These are phyloP conservation scores for Senna siamea DNA, from an alignment of 306 rosid genomes.

Conservation along the genomic window DNA sequence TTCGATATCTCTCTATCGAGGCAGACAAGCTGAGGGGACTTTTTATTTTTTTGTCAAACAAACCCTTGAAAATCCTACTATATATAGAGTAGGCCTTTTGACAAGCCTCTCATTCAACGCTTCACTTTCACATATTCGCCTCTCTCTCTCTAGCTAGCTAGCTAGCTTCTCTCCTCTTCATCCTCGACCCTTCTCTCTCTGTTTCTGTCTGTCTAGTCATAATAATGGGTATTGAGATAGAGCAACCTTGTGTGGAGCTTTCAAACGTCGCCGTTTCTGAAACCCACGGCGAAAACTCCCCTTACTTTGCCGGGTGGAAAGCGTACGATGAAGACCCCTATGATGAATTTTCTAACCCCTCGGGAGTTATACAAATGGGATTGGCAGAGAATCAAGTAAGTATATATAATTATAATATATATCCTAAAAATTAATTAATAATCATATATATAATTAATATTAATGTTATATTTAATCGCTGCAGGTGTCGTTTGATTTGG, in stretches of 20 bases:
- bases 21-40: constrained; percentile 35
- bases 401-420: too few species aligned
- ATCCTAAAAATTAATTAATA: too few species aligned
- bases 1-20: constrained; percentile 47
- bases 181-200: too few species aligned
- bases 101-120: constrained; percentile 57
- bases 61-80: background rate
- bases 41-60: too few species aligned
- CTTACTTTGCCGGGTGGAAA: constrained; percentile 98
- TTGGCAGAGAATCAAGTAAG: constrained; percentile 95
- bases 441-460: too few species aligned
- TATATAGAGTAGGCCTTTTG: constrained; percentile 41
- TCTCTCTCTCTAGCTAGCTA: constrained; percentile 9
- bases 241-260: constrained; percentile 57
- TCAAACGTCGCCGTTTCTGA: constrained; percentile 75
- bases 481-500: constrained; percentile 90
- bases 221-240: constrained; percentile 67
- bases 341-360: constrained; percentile 61
- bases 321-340: constrained; percentile 89
- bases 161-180: constrained; percentile 22
- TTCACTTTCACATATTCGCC: background rate
- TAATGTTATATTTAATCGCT: too few species aligned
- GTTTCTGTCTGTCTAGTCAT: too few species aligned
- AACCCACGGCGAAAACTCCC: constrained; percentile 94
- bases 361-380: constrained; percentile 93